Conservation (phyloP, 805 yeast species). For the Pichia manshurica region DNA sequence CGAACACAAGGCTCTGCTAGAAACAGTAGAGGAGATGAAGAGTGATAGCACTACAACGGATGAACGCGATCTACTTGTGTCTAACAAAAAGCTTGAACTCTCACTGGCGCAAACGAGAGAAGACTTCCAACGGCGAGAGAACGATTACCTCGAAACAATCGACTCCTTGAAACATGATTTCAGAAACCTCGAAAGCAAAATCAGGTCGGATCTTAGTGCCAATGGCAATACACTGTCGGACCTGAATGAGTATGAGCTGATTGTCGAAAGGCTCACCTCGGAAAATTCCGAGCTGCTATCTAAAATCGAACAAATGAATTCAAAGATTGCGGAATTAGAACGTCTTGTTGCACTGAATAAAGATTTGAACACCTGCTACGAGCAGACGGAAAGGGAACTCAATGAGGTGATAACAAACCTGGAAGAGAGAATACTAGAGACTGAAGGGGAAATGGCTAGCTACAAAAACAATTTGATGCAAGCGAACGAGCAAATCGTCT, state of each 20-base stretch:
- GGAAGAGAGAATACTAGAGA: background rate
- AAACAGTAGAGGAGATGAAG: background rate
- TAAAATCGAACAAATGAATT: background rate
- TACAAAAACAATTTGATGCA: background rate
- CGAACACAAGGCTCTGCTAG: conserved; percentile 29
- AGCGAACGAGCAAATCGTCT: background rate
- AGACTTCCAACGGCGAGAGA: conserved; percentile 17
- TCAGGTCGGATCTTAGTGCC: background rate
- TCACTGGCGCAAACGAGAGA: conserved; percentile 20
- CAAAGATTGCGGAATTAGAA: background rate
- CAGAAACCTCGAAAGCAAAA: conserved; percentile 16
- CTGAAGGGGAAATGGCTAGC: background rate
- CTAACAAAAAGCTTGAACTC: conserved; percentile 27
- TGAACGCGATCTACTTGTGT: conserved; percentile 14
- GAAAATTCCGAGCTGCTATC: conserved; percentile 21
- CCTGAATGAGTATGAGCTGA: conserved; percentile 6
- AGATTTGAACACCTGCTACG: background rate
- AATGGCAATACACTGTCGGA: background rate
- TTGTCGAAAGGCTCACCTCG: conserved; percentile 13
- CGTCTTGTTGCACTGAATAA: background rate
- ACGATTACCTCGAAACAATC: conserved; percentile 1
- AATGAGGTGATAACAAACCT: background rate
- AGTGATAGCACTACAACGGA: background rate
- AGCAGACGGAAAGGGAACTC: conserved; percentile 3
- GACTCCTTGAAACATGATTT: conserved; percentile 24